A percentile compares a stretch with the other conserved stretches of the same genome.
These are phyloP conservation scores for Podospora pseudocomata DNA, from an alignment of 495 filamentous ascomycete species.

Conservation along the genomic window DNA sequence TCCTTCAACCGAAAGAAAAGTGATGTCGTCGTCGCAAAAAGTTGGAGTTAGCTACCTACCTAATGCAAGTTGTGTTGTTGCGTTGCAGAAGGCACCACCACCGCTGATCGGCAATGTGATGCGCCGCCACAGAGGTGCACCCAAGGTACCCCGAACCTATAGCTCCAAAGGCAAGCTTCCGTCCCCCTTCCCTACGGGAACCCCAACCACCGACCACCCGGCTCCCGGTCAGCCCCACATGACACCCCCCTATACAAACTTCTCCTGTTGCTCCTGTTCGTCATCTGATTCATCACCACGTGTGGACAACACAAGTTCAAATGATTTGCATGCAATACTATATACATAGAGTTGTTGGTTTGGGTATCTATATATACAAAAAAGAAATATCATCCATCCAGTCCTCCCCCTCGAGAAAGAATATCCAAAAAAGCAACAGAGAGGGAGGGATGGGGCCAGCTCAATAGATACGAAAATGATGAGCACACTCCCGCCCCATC, in stretches of 20 bases:
- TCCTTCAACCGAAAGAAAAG: background rate
- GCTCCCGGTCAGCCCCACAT: too few species aligned
- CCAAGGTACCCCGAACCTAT: background rate
- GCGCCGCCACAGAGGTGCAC: background rate
- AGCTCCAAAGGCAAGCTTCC: background rate
- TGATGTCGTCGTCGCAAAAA: background rate
- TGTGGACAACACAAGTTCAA: background rate
- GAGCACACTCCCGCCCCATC: background rate
- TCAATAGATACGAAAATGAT: background rate
- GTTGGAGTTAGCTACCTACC: background rate
- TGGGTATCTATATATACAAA: slow-evolving; percentile 17
- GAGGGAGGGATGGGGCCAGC: background rate
- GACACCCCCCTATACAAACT: too few species aligned
- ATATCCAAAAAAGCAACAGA: background rate
- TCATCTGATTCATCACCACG: background rate
- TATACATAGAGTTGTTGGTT: slow-evolving; percentile 1
- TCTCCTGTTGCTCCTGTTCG: background rate
- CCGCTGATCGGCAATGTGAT: background rate
- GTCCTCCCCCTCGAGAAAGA: background rate
- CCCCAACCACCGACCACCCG: too few species aligned
- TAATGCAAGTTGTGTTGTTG: background rate
- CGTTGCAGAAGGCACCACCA: background rate
- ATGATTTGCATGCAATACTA: slow-evolving; percentile 3
- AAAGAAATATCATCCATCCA: background rate
- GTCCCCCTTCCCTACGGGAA: background rate